phyloP scores from a whole-genome alignment of 1,284 basidiomycete species.

The Trichosporon sp. region DNA sequence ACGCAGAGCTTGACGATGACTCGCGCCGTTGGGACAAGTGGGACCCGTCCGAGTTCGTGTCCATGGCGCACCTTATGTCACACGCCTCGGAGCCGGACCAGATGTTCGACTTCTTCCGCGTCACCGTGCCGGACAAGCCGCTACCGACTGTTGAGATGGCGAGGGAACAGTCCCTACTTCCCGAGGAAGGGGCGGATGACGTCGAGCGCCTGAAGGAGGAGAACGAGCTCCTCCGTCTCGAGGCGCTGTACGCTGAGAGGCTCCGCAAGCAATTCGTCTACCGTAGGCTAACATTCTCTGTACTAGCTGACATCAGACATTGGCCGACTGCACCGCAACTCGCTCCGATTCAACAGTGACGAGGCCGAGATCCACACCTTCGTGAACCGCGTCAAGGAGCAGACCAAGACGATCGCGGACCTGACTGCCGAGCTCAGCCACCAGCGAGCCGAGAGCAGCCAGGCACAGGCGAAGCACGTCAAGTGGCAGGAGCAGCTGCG shows the following conservation, averaged over 20 bases:
- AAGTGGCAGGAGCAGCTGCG: slow-evolving; percentile 53
- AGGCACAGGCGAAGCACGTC: slow-evolving; percentile 50
- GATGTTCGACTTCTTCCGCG: slow-evolving; percentile 38
- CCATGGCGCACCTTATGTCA: slow-evolving; percentile 46
- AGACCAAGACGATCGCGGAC: slow-evolving; percentile 43
- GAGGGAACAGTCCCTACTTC: background rate
- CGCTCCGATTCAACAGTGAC: slow-evolving; percentile 50
- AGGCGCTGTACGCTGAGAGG: slow-evolving; percentile 42
- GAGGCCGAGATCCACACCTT: slow-evolving; percentile 54
- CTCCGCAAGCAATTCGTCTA: slow-evolving; percentile 47
- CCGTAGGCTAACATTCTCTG: slow-evolving; percentile 35
- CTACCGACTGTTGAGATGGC: slow-evolving; percentile 20
- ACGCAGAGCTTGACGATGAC: slow-evolving; percentile 47
- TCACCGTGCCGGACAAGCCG: slow-evolving; percentile 9
- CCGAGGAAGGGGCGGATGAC: slow-evolving; percentile 23
- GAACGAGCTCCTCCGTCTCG: slow-evolving; percentile 48
- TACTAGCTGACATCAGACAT: slow-evolving; percentile 40
- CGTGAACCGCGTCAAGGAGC: slow-evolving; percentile 52
- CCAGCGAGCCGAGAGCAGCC: slow-evolving; percentile 43
- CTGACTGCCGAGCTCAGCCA: slow-evolving; percentile 45
- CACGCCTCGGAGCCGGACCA: slow-evolving; percentile 39
- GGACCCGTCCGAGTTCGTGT: slow-evolving; percentile 48
- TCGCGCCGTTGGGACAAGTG: slow-evolving; percentile 48
- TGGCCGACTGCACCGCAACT: slow-evolving; percentile 47
- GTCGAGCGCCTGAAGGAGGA: slow-evolving; percentile 34